Base-by-base conservation (phyloP, 768 basidiomycete species). In the Zangia roseola region DNA sequence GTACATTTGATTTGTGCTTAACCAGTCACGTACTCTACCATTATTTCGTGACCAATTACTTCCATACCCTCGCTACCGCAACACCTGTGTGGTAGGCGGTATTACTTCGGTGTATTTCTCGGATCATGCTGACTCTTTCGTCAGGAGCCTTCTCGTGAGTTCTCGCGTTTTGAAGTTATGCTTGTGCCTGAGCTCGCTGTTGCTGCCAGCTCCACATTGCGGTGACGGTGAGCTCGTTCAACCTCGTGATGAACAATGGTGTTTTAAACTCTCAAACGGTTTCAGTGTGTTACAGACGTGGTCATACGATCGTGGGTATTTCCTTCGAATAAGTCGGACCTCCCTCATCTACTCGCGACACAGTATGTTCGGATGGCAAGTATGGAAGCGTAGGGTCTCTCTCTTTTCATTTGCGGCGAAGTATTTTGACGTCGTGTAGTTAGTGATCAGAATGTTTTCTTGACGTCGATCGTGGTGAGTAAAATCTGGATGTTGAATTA, bases 131-230 rank as follows among this genome's bases (percentile, higher is more conserved):
- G 16, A 59, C 14, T 2, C 24, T 23, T n/a, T 35, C 12, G 16
- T 24, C 48, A 81, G 80, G 80, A 82, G 79, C 52, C 59, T 81
- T 17, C 64, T 79, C n/a, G 81, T 82, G 55, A 62, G 79, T 59
- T n/a, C 54, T 28, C 10, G 24, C 36, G 20, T 6, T 25, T 39
- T 41, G 9, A 28, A 14, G 19, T 43, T 7, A 44, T 12, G 14
- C 13, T 1, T 13, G 6, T 10, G 14, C 39, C 30, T 50, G 7
- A 46, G 40, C 31, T 6, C 2, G 2, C 14, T 28, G 13, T 37
- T 33, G 23, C n/a, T 26, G 9, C 26, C 26, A 83, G 80, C 61
- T 77, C 17, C 79, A 82, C 61, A 76, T 82, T 12, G 67, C 73
- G 0, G 67, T 76, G 10, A 84, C 81, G 28, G 80, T 81, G 52